Percentiles rank a stretch among this genome's conserved stretches.
Evolutionary conservation across 805 yeast genomes (phyloP).

Genomic region (Candida maris): DNA sequence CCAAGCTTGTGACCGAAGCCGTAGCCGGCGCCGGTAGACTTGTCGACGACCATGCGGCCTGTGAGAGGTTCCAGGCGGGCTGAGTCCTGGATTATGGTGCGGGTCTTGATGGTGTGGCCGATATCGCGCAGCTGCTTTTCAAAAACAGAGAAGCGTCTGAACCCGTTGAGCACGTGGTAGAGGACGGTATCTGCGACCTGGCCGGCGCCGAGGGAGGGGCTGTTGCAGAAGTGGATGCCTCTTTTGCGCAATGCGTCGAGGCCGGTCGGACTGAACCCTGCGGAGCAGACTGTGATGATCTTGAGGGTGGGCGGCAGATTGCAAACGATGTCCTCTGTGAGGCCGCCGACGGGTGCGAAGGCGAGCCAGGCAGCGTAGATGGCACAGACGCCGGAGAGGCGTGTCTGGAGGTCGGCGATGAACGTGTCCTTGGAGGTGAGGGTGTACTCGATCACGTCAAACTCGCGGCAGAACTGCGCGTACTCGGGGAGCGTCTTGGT

Average conservation of each 20-base stretch:
- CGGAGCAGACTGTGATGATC: constrained; percentile 52
- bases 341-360: constrained; percentile 41
- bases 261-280: constrained; percentile 46
- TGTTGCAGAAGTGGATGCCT: constrained; percentile 57
- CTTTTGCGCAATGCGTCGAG: constrained; percentile 29
- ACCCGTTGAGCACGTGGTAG: constrained; percentile 52
- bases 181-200: constrained; percentile 75
- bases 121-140: constrained; percentile 37
- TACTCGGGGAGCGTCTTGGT: constrained; percentile 46
- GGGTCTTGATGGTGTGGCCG: constrained; percentile 43
- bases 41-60: constrained; percentile 28
- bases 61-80: constrained; percentile 25
- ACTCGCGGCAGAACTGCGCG: constrained; percentile 37
- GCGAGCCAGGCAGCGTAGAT: constrained; percentile 54
- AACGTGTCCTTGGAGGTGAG: constrained; percentile 41
- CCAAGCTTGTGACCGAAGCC: constrained; percentile 44
- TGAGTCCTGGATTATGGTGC: constrained; percentile 36
- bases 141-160: constrained; percentile 52
- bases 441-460: constrained; percentile 37
- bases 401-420: constrained; percentile 36
- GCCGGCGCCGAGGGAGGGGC: constrained; percentile 54
- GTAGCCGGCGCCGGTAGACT: constrained; percentile 15
- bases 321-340: constrained; percentile 39
- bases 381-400: constrained; percentile 38
- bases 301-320: constrained; percentile 42